Base-by-base conservation (phyloP, 2,329 filamentous ascomycete species). In the Zymoseptoria pseudotritici region DNA sequence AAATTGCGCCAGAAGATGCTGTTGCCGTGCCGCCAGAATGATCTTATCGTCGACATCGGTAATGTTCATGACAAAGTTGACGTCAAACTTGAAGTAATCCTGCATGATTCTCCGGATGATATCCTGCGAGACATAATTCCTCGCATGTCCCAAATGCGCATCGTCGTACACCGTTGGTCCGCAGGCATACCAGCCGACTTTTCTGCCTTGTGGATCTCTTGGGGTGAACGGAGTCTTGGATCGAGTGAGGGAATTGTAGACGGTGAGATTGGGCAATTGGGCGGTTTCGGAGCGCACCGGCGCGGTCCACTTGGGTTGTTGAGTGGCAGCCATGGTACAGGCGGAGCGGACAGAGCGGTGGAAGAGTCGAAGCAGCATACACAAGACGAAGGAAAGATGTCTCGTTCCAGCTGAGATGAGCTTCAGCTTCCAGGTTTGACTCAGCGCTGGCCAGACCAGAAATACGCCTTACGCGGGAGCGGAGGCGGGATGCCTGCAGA, bases 1-100 rank as follows among this genome's bases (percentile, higher is more conserved):
- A 72, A 89, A 87, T 62, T 93, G 83, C 53, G 76, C 78, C 59
- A 96, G 86, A 42, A 97, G 77, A 71, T 91, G 84, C 70, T 94
- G 87, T 75, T 94, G 86, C 70, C 93, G 82, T 13, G 88, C 84
- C 58, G 82, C 78, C 13, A 86, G 72, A 63, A 86, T 86, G 69
- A 86, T 89, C 80, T 76, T 75, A 67, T 76, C 74, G 57, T 91
- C 88, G 49, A 93, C 73, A 69, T 93, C 91, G 26, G 91, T 96
- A 64, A 94, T 91, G 76, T 96, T 96, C 87, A 95, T 94, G 65
- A 96, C 89, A 76, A 95, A 96, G 61, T 86, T 85, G 66, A 96
- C 84, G 50, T 91, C 79, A 74, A 89, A 94, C 62, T 85, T 84
- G 73, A 96, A 95, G 76, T 94, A 93, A 73, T 93, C 86, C 70